phyloP scores from a whole-genome alignment of 202 grass and related monocot genomes.

The Zizania palustris region DNA sequence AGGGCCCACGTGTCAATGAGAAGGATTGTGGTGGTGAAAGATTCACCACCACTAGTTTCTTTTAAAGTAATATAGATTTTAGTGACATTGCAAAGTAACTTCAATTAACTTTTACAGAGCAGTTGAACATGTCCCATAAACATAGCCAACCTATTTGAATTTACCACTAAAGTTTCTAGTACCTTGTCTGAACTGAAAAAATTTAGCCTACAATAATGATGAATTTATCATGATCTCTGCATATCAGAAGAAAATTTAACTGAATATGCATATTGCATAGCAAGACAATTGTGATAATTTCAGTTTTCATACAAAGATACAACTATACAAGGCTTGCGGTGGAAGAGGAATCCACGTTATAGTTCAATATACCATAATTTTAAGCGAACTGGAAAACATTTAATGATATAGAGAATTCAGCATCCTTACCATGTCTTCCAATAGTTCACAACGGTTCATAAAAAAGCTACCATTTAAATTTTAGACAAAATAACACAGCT shows the following conservation, averaged over 20 bases:
- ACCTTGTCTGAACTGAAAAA: neutral
- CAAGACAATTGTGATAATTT: conserved; percentile 5
- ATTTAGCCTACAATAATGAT: neutral
- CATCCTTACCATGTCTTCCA: neutral
- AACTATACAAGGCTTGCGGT: too few relatives aligned
- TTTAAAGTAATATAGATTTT: too few relatives aligned
- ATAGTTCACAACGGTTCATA: neutral
- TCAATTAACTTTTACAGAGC: neutral
- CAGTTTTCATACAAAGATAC: neutral
- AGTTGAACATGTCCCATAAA: neutral
- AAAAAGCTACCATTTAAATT: neutral
- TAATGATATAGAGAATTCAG: too few relatives aligned
- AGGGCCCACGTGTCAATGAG: too few relatives aligned
- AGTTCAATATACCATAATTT: neutral
- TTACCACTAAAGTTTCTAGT: conserved; percentile 17
- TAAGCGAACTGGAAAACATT: neutral
- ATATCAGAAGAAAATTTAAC: neutral
- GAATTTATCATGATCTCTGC: neutral
- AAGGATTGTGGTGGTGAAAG: too few relatives aligned
- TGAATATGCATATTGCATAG: neutral
- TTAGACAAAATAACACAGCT: neutral
- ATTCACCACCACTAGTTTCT: too few relatives aligned
- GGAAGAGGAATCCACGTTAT: neutral
- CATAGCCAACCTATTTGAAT: neutral
- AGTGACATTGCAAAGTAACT: neutral